Evolutionary conservation across 1,139 yeast genomes (phyloP).

Genomic region (Pichia sp.): DNA sequence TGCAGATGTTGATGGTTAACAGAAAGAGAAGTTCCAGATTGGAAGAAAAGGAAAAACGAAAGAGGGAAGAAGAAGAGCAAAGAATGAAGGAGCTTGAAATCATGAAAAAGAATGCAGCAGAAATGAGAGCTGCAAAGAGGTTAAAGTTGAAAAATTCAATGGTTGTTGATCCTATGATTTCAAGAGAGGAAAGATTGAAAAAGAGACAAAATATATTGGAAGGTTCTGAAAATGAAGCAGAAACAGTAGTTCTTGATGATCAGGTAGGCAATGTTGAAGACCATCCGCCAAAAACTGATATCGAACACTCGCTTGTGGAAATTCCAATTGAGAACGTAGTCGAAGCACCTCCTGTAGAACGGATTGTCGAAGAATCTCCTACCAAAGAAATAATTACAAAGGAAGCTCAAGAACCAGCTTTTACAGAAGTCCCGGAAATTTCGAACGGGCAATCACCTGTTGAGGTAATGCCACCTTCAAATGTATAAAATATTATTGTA

Average conservation of each 20-base stretch:
- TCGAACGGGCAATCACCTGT: too few species aligned
- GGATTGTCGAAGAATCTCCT: too few species aligned
- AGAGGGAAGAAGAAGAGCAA: constrained; percentile 35
- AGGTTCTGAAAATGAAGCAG: neutral
- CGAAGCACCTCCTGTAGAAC: too few species aligned
- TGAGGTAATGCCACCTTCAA: too few species aligned
- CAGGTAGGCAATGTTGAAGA: neutral
- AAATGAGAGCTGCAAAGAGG: constrained; percentile 30
- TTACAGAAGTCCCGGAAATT: too few species aligned
- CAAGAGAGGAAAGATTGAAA: constrained; percentile 37
- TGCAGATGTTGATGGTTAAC: constrained; percentile 44
- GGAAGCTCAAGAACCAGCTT: too few species aligned
- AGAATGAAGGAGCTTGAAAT: constrained; percentile 33
- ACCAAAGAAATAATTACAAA: too few species aligned
- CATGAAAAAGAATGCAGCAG: constrained; percentile 26
- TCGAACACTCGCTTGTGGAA: neutral
- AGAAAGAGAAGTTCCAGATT: constrained; percentile 43
- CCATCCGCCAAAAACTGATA: too few species aligned
- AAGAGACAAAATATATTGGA: constrained; percentile 20
- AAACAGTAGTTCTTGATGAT: neutral
- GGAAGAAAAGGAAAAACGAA: constrained; percentile 44
- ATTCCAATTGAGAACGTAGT: neutral
- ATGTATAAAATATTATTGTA: too few species aligned
- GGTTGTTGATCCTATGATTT: constrained; percentile 10
- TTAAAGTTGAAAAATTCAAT: constrained; percentile 29